Percentiles rank a stretch among this genome's conserved stretches.
Evolutionary conservation across 805 yeast genomes (phyloP).

Genomic region (Candida qinlingensis): DNA sequence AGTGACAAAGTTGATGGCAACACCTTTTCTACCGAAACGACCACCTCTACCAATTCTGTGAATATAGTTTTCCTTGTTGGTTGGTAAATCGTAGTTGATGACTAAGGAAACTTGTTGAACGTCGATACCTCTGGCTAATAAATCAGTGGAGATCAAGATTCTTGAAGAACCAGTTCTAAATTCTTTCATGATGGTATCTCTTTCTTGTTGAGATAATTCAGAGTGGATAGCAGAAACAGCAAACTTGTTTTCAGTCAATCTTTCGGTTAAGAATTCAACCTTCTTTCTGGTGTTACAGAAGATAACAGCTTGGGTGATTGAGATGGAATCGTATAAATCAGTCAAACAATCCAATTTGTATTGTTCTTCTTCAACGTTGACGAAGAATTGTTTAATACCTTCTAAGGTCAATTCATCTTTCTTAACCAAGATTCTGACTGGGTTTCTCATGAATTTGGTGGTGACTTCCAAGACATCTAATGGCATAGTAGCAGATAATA

Average conservation of each 20-base stretch:
- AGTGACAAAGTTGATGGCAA: slow-evolving; percentile 91
- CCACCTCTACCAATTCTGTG: slow-evolving; percentile 99
- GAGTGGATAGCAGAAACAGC: slow-evolving; percentile 95
- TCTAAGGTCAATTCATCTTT: slow-evolving; percentile 93
- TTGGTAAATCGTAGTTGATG: slow-evolving; percentile 89
- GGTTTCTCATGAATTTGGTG: slow-evolving; percentile 89
- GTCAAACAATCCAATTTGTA: slow-evolving; percentile 93
- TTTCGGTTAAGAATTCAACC: slow-evolving; percentile 82
- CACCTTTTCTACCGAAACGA: slow-evolving; percentile 98
- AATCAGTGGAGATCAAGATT: slow-evolving; percentile 88
- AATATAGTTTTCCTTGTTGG: slow-evolving; percentile 86
- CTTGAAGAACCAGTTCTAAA: slow-evolving; percentile 93
- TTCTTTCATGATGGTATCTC: slow-evolving; percentile 93
- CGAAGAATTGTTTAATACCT: slow-evolving; percentile 90
- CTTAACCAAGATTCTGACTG: slow-evolving; percentile 90
- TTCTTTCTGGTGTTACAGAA: slow-evolving; percentile 95
- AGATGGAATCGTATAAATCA: slow-evolving; percentile 90
- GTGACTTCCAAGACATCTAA: slow-evolving; percentile 89
- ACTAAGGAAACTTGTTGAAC: slow-evolving; percentile 96
- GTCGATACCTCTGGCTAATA: slow-evolving; percentile 97
- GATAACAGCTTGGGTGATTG: slow-evolving; percentile 95
- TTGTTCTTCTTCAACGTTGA: slow-evolving; percentile 87
- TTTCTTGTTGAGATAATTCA: slow-evolving; percentile 89
- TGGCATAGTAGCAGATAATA: slow-evolving; percentile 92
- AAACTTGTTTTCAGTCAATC: slow-evolving; percentile 72